These are phyloP conservation scores for Lagerstroemia speciosa DNA, from an alignment of 345 rosid species.

Conservation along the genomic window DNA sequence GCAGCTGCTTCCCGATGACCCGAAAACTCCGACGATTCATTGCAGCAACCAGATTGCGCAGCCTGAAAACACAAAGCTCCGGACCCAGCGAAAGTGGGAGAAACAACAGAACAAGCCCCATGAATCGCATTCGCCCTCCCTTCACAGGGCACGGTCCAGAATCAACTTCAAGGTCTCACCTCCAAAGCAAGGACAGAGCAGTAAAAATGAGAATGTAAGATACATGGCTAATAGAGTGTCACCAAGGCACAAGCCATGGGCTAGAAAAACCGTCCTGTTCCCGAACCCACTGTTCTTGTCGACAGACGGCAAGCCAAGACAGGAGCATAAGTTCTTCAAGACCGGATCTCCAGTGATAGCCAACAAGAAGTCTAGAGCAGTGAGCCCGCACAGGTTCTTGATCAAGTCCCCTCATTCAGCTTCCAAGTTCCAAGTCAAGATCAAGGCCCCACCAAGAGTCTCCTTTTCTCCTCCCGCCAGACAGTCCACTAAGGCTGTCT, in stretches of 20 bases:
- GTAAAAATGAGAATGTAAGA: conserved; percentile 30
- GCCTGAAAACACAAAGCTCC: conserved; percentile 51
- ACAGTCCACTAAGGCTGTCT: conserved; percentile 15
- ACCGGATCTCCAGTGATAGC: conserved; percentile 69
- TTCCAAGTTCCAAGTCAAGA: conserved; percentile 70
- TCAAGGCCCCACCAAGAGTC: conserved; percentile 53
- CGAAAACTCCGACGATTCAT: conserved; percentile 61
- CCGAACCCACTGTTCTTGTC: conserved; percentile 80
- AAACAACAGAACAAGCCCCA: conserved; percentile 42
- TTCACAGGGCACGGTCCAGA: conserved; percentile 63
- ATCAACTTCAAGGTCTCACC: conserved; percentile 85
- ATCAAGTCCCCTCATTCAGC: conserved; percentile 57
- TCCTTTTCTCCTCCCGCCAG: conserved; percentile 34
- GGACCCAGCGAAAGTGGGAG: conserved; percentile 66
- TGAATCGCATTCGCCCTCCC: conserved; percentile 50
- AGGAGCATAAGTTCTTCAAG: conserved; percentile 59
- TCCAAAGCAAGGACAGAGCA: conserved; percentile 32
- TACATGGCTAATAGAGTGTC: conserved; percentile 72
- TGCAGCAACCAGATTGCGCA: conserved; percentile 25
- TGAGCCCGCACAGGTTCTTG: conserved; percentile 69
- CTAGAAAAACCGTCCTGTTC: conserved; percentile 68
- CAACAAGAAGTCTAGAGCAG: conserved; percentile 31
- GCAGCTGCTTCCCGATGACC: conserved; percentile 32
- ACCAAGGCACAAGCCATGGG: conserved; percentile 82
- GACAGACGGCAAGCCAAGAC: conserved; percentile 21